Percentiles rank a stretch among this genome's conserved stretches.
Evolutionary conservation across 352 stramenopile species (phyloP).

Genomic region (Peronospora belbahrii): DNA sequence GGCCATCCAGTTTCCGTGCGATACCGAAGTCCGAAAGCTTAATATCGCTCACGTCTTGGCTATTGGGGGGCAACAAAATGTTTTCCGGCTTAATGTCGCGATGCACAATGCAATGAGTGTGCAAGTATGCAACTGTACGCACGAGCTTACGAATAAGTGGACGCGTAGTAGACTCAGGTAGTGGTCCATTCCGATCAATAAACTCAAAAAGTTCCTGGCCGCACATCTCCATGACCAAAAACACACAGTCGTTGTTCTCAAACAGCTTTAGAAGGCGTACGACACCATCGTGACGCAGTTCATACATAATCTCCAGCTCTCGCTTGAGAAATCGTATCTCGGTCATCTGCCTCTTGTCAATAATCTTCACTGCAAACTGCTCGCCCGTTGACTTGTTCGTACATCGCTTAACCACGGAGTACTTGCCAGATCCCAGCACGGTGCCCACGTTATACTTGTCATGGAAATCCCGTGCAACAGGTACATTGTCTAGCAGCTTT

Average conservation of each 20-base stretch:
- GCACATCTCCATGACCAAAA: conserved; percentile 78
- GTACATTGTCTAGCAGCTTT: conserved; percentile 52
- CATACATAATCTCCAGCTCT: conserved; percentile 84
- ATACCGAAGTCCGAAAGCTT: conserved; percentile 84
- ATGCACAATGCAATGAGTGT: conserved; percentile 77
- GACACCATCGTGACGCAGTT: conserved; percentile 60
- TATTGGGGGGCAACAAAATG: conserved; percentile 49
- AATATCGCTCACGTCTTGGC: conserved; percentile 59
- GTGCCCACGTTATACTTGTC: conserved; percentile 43
- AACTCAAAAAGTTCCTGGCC: conserved; percentile 76
- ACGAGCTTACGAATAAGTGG: conserved; percentile 68
- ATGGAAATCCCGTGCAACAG: conserved; percentile 51
- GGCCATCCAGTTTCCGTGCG: conserved; percentile 58
- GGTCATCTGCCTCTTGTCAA: conserved; percentile 79
- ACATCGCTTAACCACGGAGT: conserved; percentile 68
- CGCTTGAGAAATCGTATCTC: conserved; percentile 76
- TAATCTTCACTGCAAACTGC: conserved; percentile 69
- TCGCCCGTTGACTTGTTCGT: conserved; percentile 27
- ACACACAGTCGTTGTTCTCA: conserved; percentile 64
- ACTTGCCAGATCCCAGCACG: conserved; percentile 67
- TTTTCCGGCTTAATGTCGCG: conserved; percentile 85
- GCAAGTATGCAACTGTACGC: conserved; percentile 73
- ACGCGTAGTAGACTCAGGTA: conserved; percentile 59
- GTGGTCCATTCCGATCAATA: conserved; percentile 62
- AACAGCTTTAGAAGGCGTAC: conserved; percentile 77